A percentile compares a stretch with the other conserved stretches of the same genome.
Conservation (phyloP, 2,329 filamentous ascomycete genomes). For the Hymenoscyphus scutula region DNA sequence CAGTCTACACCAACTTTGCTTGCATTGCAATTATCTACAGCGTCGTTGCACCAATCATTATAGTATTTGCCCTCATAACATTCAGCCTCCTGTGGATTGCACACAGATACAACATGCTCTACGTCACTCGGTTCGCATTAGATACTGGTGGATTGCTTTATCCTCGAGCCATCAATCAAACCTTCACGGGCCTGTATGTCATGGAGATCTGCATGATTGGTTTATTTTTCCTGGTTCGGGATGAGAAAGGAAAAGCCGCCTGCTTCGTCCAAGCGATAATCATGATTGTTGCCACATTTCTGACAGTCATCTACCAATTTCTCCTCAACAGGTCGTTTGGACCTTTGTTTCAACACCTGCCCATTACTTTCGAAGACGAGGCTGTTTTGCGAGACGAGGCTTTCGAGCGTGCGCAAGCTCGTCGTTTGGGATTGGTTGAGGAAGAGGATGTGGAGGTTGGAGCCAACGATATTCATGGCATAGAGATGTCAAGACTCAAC, state of each 20-base stretch:
- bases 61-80: constrained; percentile 89
- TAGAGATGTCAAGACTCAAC: constrained; percentile 48
- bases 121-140: constrained; percentile 82
- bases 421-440: constrained; percentile 55
- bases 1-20: constrained; percentile 93
- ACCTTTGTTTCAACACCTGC: constrained; percentile 83
- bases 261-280: constrained; percentile 76
- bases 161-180: constrained; percentile 88
- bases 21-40: constrained; percentile 89
- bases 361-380: constrained; percentile 94
- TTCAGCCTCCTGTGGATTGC: constrained; percentile 91
- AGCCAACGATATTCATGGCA: constrained; percentile 27
- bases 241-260: constrained; percentile 51
- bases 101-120: constrained; percentile 94
- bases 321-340: constrained; percentile 80
- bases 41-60: constrained; percentile 84
- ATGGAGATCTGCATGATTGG: constrained; percentile 91
- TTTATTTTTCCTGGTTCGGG: constrained; percentile 75
- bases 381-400: constrained; percentile 87
- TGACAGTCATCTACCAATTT: constrained; percentile 76
- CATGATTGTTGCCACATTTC: constrained; percentile 73
- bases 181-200: constrained; percentile 91
- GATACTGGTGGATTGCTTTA: constrained; percentile 94
- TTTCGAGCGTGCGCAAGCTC: constrained; percentile 76
- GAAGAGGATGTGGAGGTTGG: constrained; percentile 47